Evolutionary conservation across 2,329 filamentous ascomycete species (phyloP), one percentile per base, ranked within the genome.

Genomic region (Nigrospora sphaerica): DNA sequence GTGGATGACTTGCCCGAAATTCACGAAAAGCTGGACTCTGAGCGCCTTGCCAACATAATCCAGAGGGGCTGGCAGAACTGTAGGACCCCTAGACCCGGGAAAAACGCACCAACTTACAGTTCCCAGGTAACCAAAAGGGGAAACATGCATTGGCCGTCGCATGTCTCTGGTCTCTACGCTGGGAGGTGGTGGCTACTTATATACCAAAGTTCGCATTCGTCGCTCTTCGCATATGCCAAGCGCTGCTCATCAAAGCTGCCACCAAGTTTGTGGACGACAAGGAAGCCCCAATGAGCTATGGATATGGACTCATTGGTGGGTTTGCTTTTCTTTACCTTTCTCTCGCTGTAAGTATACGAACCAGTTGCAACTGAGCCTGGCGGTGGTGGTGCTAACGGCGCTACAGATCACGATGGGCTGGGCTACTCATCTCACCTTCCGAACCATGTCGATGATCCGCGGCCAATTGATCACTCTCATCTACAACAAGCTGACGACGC

Each of bases 1-100:
- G 52, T 60, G 18, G 55, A 58, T 6, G 52, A 58, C 18, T 35
- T 51, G 16, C 43, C 42, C 16, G 13, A 36, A 14, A 46, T 51
- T 14, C 39, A 46, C 28, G 46, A 48, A 39, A 48, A 47, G 37
- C 39, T 51, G 23, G 32, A 40, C 32, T 49, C 49, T 3, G 33
- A 32, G 7, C 39, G 17, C 28, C 39, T 51, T 6, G 37, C 39
- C 16, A 34, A 19, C 7, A 18, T 34, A 14, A 23, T 49, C 1
- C 38, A 49, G 39, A 13, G 23, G 4, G 32, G 18, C 7, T 49
- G 46, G 46, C 31, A 33, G 7, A 43, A 23, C 18, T 47, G 42
- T 46, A 33, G 11, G 36, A 32, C 16, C 12, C 31, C 31, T 28
- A 13, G 0, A 10, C 17, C 10, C 12, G 16, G 32, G 28, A 14